Percentiles rank a stretch among this genome's conserved stretches.
These are phyloP conservation scores for Spathaspora jeffriesii DNA, from an alignment of 1,139 yeast genomes.

Conservation along the genomic window DNA sequence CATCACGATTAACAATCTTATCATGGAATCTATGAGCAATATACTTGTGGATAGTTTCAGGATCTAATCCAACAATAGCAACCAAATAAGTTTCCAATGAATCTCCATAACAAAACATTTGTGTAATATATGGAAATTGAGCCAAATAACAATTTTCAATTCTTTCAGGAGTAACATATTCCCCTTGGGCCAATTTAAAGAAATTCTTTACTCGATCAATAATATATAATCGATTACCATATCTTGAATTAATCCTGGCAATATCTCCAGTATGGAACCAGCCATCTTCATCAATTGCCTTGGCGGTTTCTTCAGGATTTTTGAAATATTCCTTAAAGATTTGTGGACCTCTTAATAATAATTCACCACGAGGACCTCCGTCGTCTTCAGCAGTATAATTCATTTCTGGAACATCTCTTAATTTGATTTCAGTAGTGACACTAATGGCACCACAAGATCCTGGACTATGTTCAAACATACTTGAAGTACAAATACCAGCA, in stretches of 20 bases:
- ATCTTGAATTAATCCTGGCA: slow-evolving; percentile 24
- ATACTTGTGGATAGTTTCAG: slow-evolving; percentile 16
- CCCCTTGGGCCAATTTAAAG: slow-evolving; percentile 47
- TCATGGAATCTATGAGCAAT: slow-evolving; percentile 18
- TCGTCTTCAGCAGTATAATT: slow-evolving; percentile 29
- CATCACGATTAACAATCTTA: slow-evolving; percentile 18
- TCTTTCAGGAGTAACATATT: slow-evolving; percentile 44
- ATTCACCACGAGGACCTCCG: slow-evolving; percentile 44
- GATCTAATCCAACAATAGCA: slow-evolving; percentile 60
- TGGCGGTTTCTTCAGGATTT: slow-evolving; percentile 38
- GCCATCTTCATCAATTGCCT: slow-evolving; percentile 57
- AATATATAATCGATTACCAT: slow-evolving; percentile 26
- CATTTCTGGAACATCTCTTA: slow-evolving; percentile 42
- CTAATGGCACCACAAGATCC: slow-evolving; percentile 43
- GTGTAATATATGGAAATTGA: slow-evolving; percentile 30
- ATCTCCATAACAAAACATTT: slow-evolving; percentile 57
- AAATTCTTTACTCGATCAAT: slow-evolving; percentile 46
- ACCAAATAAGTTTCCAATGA: slow-evolving; percentile 60
- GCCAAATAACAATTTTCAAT: slow-evolving; percentile 40
- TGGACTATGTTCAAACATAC: slow-evolving; percentile 32
- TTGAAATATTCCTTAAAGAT: slow-evolving; percentile 37
- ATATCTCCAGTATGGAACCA: slow-evolving; percentile 47
- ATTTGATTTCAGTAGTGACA: slow-evolving; percentile 33
- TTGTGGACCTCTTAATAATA: slow-evolving; percentile 41
- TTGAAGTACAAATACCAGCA: slow-evolving; percentile 39